Evolutionary conservation across 495 filamentous ascomycete species (phyloP), one percentile per base, ranked within the genome.

Genomic region (Rostrohypoxylon terebratum): DNA sequence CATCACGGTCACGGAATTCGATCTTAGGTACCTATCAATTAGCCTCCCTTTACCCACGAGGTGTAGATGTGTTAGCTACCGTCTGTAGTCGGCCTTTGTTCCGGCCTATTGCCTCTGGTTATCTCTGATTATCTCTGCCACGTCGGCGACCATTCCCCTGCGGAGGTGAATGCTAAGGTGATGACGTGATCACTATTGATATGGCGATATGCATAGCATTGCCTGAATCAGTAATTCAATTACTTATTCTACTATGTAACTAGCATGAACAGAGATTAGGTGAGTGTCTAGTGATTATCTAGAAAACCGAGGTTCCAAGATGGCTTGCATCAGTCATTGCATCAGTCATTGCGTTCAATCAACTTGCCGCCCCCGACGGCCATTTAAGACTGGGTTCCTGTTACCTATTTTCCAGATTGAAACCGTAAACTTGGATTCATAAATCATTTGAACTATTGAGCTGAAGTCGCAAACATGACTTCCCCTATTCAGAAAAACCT

Each of bases 401-500:
- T 28, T 51, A 44, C 20, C 4, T n/a, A 6, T 38, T 57, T 40
- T n/a, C n/a, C 25, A 20, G 48, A 45, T 65, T 33, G 21, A 38
- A 21, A 4, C 4, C 36, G 10, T 18, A 21, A 20, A 16, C 25
- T 28, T 3, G 0, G 10, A 28, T 5, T 51, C 47, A 13, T 45
- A n/a, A 0, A n/a, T 5, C 1, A 45, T 42, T 14, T 1, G 38
- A 42, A 18, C 42, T 45, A 5, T n/a, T 5, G 7, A 14, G 2
- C 13, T 31, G n/a, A 3, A 31, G n/a, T n/a, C 23, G n/a, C 48
- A 28, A 60, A 51, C 28, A 78, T 75, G 72, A 4, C 73, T 16
- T 68, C 83, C 55, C 66, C 83, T 53, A 82, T 82, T 58, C 85
- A 89, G 76, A 71, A 86, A 54, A 88, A 88, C 73, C 78, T 92